Conservation (phyloP, 345 rosid genomes). For the Gossypium stocksii region DNA sequence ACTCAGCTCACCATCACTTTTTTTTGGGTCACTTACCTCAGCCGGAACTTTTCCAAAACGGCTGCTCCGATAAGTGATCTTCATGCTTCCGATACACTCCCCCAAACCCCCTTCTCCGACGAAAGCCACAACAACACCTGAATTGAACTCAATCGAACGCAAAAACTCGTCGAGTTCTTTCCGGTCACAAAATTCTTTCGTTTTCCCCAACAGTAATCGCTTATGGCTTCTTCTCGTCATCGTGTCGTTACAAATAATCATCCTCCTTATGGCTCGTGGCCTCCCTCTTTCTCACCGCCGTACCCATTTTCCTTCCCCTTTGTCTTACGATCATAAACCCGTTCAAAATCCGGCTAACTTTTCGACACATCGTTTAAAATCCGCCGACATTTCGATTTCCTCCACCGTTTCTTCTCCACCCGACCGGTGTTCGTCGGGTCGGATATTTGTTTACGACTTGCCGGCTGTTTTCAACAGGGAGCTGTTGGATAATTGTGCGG, state of each 20-base stretch:
- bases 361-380: neutral
- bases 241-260: slow-evolving; percentile 54
- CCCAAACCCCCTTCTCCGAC: slow-evolving; percentile 25
- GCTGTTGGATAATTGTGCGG: slow-evolving; percentile 54
- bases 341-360: neutral
- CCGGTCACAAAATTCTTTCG: slow-evolving; percentile 30
- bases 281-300: slow-evolving; percentile 34
- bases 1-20: neutral
- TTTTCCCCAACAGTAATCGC: slow-evolving; percentile 44
- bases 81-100: slow-evolving; percentile 49
- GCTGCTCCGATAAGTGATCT: neutral
- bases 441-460: slow-evolving; percentile 69
- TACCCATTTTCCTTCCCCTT: slow-evolving; percentile 14
- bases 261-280: slow-evolving; percentile 51
- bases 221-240: slow-evolving; percentile 54
- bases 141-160: slow-evolving; percentile 21
- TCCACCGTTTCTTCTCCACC: neutral
- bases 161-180: slow-evolving; percentile 43
- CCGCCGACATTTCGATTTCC: slow-evolving; percentile 1
- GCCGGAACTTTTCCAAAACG: slow-evolving; percentile 8
- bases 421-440: slow-evolving; percentile 51
- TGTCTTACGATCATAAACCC: slow-evolving; percentile 18
- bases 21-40: neutral
- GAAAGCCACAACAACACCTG: slow-evolving; percentile 27
- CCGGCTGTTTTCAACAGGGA: slow-evolving; percentile 70